Evolutionary conservation across 345 rosid genomes (phyloP), one percentile per base, ranked within the genome.

Genomic region (Durio zibethinus): DNA sequence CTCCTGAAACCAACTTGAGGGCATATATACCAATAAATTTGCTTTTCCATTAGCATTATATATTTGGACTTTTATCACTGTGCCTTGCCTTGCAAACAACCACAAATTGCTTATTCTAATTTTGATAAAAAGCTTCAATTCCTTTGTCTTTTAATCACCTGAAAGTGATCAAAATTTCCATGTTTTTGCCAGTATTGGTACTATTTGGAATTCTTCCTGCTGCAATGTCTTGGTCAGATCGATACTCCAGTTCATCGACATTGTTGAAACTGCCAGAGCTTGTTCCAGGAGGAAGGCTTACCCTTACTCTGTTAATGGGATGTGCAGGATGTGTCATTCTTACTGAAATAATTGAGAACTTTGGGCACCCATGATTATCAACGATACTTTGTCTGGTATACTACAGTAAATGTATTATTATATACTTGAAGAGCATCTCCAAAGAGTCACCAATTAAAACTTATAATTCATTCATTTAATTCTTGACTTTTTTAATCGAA

Each of bases 141-240:
- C 53, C 4, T n/a, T 57, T 48, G 23, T 72, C 52, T 63, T 76
- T 72, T 15, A 76, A 25, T 14, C 47, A 74, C 27, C 72, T 73
- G 16, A 38, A 45, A 56, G 47, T 21, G 53, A 50, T 65, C 4
- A 8, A 66, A 53, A 31, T 33, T 29, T 70, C 40, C 42, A 48
- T 20, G 16, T 45, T 73, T 42, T 15, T 78, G 72, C 31, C 77
- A 94, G 98, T 90, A 63, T 69, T 94, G 74, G 90, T 93, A 75
- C 81, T 93, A 73, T 91, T 94, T 40, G 98, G 97, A 75, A 83
- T 94, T 71, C 85, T 94, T 69, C 98, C 97, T 71, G 97, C 95
- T 27, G 94, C 95, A 50, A 93, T 94, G 98, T 87, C 97, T 54
- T 94, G 97, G 97, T 91, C 92, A n/a, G 97, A 94, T 80, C 80